Conservation (phyloP, 2,329 filamentous ascomycete species). For the Plectosphaerella cucumerina region DNA sequence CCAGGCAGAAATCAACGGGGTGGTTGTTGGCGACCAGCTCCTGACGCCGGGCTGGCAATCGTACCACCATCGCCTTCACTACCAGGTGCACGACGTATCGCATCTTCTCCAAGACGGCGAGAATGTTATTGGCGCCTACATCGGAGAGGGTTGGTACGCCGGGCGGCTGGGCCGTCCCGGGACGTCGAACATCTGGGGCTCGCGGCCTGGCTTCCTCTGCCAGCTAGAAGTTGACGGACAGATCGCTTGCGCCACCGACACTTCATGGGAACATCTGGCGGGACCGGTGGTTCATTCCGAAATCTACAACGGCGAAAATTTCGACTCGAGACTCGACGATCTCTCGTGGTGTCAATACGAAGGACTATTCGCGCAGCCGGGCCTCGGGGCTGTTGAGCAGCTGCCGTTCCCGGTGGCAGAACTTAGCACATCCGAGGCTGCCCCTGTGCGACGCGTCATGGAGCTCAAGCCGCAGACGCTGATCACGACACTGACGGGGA, state of each 20-base stretch:
- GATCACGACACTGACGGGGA: constrained; percentile 30
- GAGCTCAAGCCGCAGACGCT: constrained; percentile 16
- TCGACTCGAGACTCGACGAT: constrained; percentile 29
- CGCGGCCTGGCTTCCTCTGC: constrained; percentile 1
- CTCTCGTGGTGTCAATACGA: constrained; percentile 6
- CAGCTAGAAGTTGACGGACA: constrained; percentile 4
- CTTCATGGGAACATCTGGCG: constrained; percentile 27
- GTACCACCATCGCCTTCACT: constrained; percentile 43
- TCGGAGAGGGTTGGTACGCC: constrained; percentile 49
- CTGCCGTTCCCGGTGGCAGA: constrained; percentile 11
- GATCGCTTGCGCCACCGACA: constrained; percentile 22
- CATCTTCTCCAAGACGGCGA: constrained; percentile 26
- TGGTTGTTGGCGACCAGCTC: constrained; percentile 28
- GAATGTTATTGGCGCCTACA: constrained; percentile 38
- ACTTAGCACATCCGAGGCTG: constrained; percentile 24
- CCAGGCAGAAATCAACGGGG: constrained; percentile 22
- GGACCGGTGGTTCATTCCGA: constrained; percentile 31
- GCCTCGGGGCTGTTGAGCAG: constrained; percentile 5
- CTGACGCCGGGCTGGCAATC: constrained; percentile 49
- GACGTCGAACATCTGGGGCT: constrained; percentile 2
- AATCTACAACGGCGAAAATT: constrained; percentile 50
- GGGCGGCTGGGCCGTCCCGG: constrained; percentile 26
- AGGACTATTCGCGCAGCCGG: neutral
- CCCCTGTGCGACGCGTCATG: constrained; percentile 21
- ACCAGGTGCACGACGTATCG: constrained; percentile 48